These are phyloP conservation scores for Coniochaeta sp. DNA, from an alignment of 2,329 filamentous ascomycete species.

Conservation along the genomic window DNA sequence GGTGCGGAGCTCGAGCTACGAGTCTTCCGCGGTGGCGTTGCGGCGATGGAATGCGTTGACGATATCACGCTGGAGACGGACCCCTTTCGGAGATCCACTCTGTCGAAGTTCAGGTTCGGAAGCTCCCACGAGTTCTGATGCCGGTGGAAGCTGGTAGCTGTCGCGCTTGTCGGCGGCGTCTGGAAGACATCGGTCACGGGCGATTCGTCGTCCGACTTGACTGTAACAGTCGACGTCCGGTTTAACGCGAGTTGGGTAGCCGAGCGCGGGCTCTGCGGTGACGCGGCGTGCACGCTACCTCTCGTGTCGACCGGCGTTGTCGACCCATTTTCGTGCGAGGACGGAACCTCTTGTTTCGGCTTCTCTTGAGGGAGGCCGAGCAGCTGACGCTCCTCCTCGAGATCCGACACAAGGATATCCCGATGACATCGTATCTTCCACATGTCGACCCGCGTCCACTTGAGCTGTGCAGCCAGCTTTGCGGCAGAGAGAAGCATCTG, in stretches of 20 bases:
- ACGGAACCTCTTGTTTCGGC: slow-evolving; percentile 5
- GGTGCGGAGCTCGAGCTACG: slow-evolving; percentile 20
- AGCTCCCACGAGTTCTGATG: slow-evolving; percentile 36
- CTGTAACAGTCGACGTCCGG: slow-evolving; percentile 21
- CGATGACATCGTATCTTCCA: slow-evolving; percentile 88
- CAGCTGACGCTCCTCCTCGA: slow-evolving; percentile 65
- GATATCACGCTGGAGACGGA: slow-evolving; percentile 35
- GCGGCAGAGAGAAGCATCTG: slow-evolving; percentile 78
- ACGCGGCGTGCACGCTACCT: slow-evolving; percentile 22
- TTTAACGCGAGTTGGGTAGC: slow-evolving; percentile 22
- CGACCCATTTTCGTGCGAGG: slow-evolving; percentile 9
- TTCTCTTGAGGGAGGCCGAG: slow-evolving; percentile 23
- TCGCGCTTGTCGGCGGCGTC: slow-evolving; percentile 37
- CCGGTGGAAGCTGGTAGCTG: slow-evolving; percentile 27
- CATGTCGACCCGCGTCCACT: slow-evolving; percentile 90
- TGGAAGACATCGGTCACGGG: slow-evolving; percentile 38
- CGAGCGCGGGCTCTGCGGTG: slow-evolving; percentile 29
- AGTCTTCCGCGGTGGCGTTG: slow-evolving; percentile 23
- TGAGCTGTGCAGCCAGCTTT: slow-evolving; percentile 77
- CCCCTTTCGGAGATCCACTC: slow-evolving; percentile 26
- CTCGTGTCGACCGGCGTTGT: slow-evolving; percentile 24
- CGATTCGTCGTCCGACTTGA: slow-evolving; percentile 27
- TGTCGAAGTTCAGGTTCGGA: slow-evolving; percentile 25
- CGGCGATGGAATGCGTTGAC: slow-evolving; percentile 24
- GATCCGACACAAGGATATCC: slow-evolving; percentile 77